Base-by-base conservation (phyloP, 2,329 filamentous ascomycete genomes). In the Fonsecaea monophora region DNA sequence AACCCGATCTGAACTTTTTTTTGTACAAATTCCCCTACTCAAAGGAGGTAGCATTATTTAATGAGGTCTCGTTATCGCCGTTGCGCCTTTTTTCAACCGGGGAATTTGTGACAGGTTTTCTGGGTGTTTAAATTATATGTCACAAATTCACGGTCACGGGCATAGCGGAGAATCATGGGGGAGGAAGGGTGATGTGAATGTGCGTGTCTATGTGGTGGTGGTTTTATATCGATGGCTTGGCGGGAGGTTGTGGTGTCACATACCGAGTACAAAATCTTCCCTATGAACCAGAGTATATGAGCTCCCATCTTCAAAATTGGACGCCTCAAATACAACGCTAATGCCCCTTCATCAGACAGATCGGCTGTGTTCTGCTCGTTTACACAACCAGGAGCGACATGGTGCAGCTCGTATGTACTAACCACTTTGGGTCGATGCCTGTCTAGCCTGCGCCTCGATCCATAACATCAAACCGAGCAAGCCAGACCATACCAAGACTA, bases 21-120 rank as follows among this genome's bases (percentile, higher is more conserved):
- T 32, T 40, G 37, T 13, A 50, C 45, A 50, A 21, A 50, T 50
- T 50, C 45, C 45, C 45, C 21, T 50, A 50, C 45, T 50, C 45
- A 30, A 50, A 50, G 30, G 30, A 32, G 30, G 30, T 32, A 32
- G 45, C 21, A 4, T 50, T 30, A 21, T 21, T 25, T 50, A 30
- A 50, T 4, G 45, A 50, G 45, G 45, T 50, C 45, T 50, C 21
- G 12, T 50, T 50, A 50, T 50, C 45, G 21, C 45, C 12, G 21
- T 50, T 13, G 21, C 45, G 12, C 30, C 45, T 50, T 50, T 21
- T 50, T 50, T 50, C 45, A 25, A 5, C 12, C 18, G 5, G 45
- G 45, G 40, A 30, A 50, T 12, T 50, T 18, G 25, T 50, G 21
- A 3, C 25, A 5, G 12, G 10, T 5, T 12, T 50, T 50, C 3